Conservation (phyloP, 176 grass and related monocot species). For the Juncus effusus region DNA sequence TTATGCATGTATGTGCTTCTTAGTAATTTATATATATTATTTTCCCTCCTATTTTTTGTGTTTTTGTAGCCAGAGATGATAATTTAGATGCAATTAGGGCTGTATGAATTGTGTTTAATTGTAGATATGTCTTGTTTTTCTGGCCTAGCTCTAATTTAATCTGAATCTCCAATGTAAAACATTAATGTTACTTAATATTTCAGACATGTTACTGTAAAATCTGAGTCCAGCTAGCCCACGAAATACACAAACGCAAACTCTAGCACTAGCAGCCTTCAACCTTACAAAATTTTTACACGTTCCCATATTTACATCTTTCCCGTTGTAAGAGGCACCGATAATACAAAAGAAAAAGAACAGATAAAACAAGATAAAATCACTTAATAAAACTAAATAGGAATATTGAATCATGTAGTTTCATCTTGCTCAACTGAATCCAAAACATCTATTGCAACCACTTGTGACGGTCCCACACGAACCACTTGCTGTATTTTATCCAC, state of each 20-base stretch:
- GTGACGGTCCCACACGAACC: slow-evolving; percentile 55
- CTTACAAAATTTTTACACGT: slow-evolving; percentile 26
- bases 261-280: slow-evolving; percentile 29
- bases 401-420: slow-evolving; percentile 35
- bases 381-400: not conserved
- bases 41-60: slow-evolving; percentile 35
- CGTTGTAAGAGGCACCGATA: not conserved
- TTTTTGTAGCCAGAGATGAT: slow-evolving; percentile 13
- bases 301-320: slow-evolving; percentile 53
- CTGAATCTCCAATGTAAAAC: too few species aligned
- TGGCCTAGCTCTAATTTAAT: not conserved
- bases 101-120: not conserved
- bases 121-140: slow-evolving; percentile 19
- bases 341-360: not conserved
- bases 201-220: too few species aligned
- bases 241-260: not conserved
- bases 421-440: slow-evolving; percentile 37
- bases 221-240: too few species aligned
- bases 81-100: not conserved
- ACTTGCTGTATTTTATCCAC: slow-evolving; percentile 44
- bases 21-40: slow-evolving; percentile 13
- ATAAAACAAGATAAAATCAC: not conserved
- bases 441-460: slow-evolving; percentile 74
- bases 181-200: too few species aligned
- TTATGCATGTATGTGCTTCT: slow-evolving; percentile 25